Percentiles rank a stretch among this genome's conserved stretches.
Evolutionary conservation across 176 grass and related monocot genomes (phyloP).

Genomic region (Eragrostis curvula): DNA sequence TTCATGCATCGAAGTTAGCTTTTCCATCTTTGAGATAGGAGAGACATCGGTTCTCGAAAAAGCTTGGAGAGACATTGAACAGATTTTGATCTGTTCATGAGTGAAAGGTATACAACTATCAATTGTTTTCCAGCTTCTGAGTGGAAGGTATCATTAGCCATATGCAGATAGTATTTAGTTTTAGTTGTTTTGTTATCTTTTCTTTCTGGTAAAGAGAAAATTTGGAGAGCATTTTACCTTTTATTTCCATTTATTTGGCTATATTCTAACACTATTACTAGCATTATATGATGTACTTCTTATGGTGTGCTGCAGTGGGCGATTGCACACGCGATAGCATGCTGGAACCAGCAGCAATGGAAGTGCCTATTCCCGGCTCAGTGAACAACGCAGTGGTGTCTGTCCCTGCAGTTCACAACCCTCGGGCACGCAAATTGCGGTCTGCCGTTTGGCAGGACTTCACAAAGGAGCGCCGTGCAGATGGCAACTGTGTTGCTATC

Average conservation of each 20-base stretch:
- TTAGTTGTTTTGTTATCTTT: not conserved
- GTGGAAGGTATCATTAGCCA: not conserved
- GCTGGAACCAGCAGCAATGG: slow-evolving; percentile 53
- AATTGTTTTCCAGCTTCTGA: slow-evolving; percentile 15
- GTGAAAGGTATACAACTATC: not conserved
- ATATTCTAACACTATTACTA: not conserved
- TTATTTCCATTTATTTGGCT: not conserved
- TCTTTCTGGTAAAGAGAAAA: not conserved
- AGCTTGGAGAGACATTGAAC: not conserved
- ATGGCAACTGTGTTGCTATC: slow-evolving; percentile 84
- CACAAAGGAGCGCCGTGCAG: slow-evolving; percentile 82
- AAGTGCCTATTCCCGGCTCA: slow-evolving; percentile 37
- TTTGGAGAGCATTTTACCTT: not conserved
- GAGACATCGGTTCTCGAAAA: not conserved
- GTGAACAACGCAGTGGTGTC: slow-evolving; percentile 40
- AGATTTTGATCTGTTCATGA: slow-evolving; percentile 9
- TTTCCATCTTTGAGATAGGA: slow-evolving; percentile 15
- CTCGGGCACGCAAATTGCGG: slow-evolving; percentile 75
- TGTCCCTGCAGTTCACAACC: slow-evolving; percentile 56
- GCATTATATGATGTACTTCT: slow-evolving; percentile 24
- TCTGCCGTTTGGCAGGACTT: slow-evolving; percentile 98
- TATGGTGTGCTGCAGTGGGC: slow-evolving; percentile 44
- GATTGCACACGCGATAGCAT: slow-evolving; percentile 36
- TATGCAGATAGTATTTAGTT: not conserved
- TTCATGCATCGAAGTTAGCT: not conserved